These are phyloP conservation scores for Rutstroemia sp. DNA, from an alignment of 2,329 filamentous ascomycete genomes.

Conservation along the genomic window DNA sequence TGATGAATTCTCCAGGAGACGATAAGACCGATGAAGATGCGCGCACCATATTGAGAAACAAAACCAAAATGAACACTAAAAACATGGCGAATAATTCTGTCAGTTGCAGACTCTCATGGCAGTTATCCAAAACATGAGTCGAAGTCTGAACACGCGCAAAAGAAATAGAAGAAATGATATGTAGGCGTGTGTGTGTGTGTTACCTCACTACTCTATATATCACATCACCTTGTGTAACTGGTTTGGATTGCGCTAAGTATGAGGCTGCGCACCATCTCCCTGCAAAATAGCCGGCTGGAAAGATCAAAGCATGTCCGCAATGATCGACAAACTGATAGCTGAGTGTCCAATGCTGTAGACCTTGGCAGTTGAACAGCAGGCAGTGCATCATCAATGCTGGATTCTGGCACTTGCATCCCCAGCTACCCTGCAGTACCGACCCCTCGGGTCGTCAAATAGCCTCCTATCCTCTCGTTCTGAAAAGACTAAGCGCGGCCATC, in stretches of 20 bases:
- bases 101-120: background rate
- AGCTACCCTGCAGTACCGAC: background rate
- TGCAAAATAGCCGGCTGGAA: background rate
- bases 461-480: background rate
- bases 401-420: background rate
- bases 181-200: background rate
- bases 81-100: background rate
- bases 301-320: background rate
- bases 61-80: background rate
- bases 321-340: background rate
- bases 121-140: background rate
- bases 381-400: background rate
- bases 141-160: background rate
- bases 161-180: background rate
- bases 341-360: too few relatives aligned
- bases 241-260: background rate
- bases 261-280: background rate
- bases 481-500: background rate
- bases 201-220: background rate
- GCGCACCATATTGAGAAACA: slow-evolving; percentile 1
- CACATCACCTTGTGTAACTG: background rate
- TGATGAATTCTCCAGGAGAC: background rate
- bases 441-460: background rate
- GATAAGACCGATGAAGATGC: background rate
- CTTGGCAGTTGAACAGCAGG: too few relatives aligned